Percentiles rank a stretch among this genome's conserved stretches.
phyloP scores from a whole-genome alignment of 352 stramenopile genomes.

The Phytophthora vignae region DNA sequence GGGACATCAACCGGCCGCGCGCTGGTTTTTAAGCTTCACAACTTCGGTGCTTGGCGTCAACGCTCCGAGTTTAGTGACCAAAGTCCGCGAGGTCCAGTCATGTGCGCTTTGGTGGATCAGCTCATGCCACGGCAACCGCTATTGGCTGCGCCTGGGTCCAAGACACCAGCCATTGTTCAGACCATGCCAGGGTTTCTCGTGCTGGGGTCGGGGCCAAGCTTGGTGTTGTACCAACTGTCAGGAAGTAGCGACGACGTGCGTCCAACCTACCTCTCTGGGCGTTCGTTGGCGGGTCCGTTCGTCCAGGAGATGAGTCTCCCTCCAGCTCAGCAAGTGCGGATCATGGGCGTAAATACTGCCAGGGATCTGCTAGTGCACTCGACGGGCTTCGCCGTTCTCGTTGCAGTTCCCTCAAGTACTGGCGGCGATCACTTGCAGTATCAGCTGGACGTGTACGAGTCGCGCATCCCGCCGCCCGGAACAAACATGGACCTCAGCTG shows the following conservation, averaged over 20 bases:
- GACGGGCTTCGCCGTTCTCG: constrained; percentile 23
- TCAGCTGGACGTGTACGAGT: constrained; percentile 29
- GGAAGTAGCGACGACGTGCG: constrained; percentile 23
- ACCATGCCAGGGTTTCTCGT: constrained; percentile 41
- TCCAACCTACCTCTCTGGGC: constrained; percentile 36
- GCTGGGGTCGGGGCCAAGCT: constrained; percentile 13
- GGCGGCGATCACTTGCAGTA: not conserved
- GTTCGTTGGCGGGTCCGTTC: constrained; percentile 4
- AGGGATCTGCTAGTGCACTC: constrained; percentile 30
- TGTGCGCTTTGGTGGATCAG: constrained; percentile 37
- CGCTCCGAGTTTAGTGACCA: constrained; percentile 9
- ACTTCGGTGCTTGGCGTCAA: constrained; percentile 26
- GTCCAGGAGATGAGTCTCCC: constrained; percentile 3
- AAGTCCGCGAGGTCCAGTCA: constrained; percentile 4
- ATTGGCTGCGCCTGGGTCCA: not conserved
- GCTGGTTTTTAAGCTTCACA: constrained; percentile 41
- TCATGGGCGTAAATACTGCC: constrained; percentile 16
- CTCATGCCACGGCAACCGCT: constrained; percentile 16
- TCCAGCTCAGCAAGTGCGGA: not conserved
- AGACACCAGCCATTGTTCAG: constrained; percentile 17
- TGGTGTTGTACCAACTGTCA: constrained; percentile 40
- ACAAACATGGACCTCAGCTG: constrained; percentile 38
- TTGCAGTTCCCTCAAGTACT: not conserved
- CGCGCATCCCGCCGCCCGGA: constrained; percentile 28
- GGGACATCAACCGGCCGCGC: constrained; percentile 33